Evolutionary conservation across 345 rosid species (phyloP), one percentile per base, ranked within the genome.

Genomic region (Schrenkiella parvula): DNA sequence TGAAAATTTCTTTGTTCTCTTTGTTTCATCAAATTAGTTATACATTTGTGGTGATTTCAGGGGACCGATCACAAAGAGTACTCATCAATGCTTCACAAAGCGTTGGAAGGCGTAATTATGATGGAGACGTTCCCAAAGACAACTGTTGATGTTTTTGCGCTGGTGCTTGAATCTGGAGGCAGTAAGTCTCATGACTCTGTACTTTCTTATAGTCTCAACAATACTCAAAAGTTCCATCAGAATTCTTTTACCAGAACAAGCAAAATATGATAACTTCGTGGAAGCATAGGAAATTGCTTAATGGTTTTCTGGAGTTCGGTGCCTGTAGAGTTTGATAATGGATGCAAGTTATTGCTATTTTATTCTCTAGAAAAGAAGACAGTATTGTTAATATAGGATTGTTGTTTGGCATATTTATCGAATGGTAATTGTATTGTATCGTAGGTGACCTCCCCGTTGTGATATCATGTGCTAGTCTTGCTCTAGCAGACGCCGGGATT

Each of bases 141-240:
- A 54, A 91, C 99, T 1, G 98, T 89, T 19, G 98, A 95, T 80
- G 92, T 95, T 47, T 95, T 91, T 78, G 99, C 96, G 0, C 79
- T 95, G 78, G 96, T 91, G 47, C 83, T 95, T 85, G 98, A 91
- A 80, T 91, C 98, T 73, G 98, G 97, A 64, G 99, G 99, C 82
- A 80, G 98, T 95, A 84, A 89, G 99, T 84, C 6, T 42, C 19
- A 53, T 53, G 12, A 6, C 15, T 61, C 58, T 51, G 15, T 68
- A 31, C 46, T 6, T 28, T 66, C 29, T 54, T 19, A 6, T 13
- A 8, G 32, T 19, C 48, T 64, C 13, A 4, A 15, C 32, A 56
- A 2, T 47, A 2, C 58, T 26, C 23, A 0, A 28, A 54, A 25
- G n/a, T 17, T 47, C 59, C 25, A 35, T 25, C 28, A 18, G n/a